Conservation (phyloP, 169 alveolate genomes). For the Cyclospora cayetanensis region DNA sequence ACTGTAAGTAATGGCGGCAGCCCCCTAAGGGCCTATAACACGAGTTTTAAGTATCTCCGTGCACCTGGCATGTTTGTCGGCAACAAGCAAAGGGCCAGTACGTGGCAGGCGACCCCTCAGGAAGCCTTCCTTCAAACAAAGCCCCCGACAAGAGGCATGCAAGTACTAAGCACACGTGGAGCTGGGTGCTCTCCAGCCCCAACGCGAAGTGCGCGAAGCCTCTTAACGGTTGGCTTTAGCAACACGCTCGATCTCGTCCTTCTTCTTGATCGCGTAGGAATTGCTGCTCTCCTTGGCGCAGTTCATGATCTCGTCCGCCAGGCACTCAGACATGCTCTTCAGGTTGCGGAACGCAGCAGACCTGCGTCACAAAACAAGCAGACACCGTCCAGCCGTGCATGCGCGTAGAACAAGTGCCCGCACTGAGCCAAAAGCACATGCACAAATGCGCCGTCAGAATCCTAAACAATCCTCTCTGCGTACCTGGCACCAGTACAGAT, state of each 20-base stretch:
- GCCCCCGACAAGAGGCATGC: neutral
- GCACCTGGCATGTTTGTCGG: neutral
- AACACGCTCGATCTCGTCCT: conserved; percentile 99
- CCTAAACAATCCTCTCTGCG: too few species aligned
- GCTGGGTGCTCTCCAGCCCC: neutral
- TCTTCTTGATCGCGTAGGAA: conserved; percentile 98
- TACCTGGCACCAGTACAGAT: conserved; percentile 97
- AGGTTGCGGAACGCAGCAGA: conserved; percentile 97
- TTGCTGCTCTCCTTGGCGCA: conserved; percentile 98
- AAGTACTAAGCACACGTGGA: neutral
- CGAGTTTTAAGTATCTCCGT: neutral
- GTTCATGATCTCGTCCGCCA: conserved; percentile 99
- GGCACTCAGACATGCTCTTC: conserved; percentile 98
- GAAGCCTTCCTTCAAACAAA: neutral
- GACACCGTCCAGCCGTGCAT: too few species aligned
- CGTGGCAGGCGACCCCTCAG: neutral
- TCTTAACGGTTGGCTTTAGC: conserved; percentile 99
- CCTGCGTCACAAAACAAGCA: conserved; percentile 60
- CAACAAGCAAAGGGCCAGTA: neutral
- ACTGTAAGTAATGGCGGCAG: too few species aligned
- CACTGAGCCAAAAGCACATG: too few species aligned
- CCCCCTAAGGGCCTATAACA: too few species aligned
- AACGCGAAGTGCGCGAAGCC: neutral
- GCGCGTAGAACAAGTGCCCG: too few species aligned
- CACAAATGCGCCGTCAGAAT: too few species aligned